Percentiles rank a stretch among this genome's conserved stretches.
Conservation (phyloP, 108 stramenopile species). For the Skeletonema marinoi region DNA sequence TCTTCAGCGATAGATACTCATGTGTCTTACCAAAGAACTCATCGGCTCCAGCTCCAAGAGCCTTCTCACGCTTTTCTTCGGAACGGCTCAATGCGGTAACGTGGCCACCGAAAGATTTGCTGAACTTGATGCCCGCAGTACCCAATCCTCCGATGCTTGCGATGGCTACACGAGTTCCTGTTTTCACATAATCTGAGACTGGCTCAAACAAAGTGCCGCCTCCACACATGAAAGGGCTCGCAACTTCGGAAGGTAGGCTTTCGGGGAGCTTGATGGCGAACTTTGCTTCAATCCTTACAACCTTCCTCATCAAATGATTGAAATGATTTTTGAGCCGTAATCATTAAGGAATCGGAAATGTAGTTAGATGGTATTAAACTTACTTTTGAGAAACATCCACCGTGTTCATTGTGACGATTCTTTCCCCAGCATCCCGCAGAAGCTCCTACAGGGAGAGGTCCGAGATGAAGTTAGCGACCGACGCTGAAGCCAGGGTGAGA, state of each 20-base stretch:
- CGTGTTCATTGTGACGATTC: constrained; percentile 18
- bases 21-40: constrained; percentile 4
- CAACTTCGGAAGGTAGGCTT: constrained; percentile 15
- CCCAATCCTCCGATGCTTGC: constrained; percentile 27
- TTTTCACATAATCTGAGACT: constrained; percentile 20
- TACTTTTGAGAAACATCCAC: constrained; percentile 27
- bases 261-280: constrained; percentile 34
- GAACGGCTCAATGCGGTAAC: constrained; percentile 29
- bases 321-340: too few relatives aligned
- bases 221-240: constrained; percentile 28
- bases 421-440: constrained; percentile 33
- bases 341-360: too few relatives aligned
- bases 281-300: constrained; percentile 22
- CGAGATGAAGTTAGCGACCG: neutral
- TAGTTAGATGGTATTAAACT: too few relatives aligned
- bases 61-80: constrained; percentile 17
- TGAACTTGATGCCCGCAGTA: constrained; percentile 21
- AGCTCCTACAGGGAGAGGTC: neutral
- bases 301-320: constrained; percentile 1
- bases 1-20: too few relatives aligned
- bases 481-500: neutral
- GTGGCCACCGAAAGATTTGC: constrained; percentile 26
- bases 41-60: constrained; percentile 17
- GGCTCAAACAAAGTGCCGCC: constrained; percentile 22
- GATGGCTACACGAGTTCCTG: constrained; percentile 18